Evolutionary conservation across 2,329 filamentous ascomycete genomes (phyloP).

Genomic region (Raffaelea arxii): DNA sequence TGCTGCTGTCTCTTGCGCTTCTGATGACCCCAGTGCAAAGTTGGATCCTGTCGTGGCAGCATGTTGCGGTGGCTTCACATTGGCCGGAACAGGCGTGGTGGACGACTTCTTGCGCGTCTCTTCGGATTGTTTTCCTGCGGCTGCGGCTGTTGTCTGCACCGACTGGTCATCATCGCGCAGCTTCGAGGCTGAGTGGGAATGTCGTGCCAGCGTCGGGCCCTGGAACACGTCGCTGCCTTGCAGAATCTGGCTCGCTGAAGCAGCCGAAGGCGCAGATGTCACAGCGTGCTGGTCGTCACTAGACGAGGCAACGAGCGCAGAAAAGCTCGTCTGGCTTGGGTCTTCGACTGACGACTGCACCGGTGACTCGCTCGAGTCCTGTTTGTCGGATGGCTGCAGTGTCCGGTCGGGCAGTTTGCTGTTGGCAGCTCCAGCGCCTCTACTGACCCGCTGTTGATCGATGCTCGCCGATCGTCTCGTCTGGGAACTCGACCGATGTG

Average conservation of each 20-base stretch:
- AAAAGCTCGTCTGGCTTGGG: constrained; percentile 49
- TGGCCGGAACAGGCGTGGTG: neutral
- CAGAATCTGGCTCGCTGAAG: constrained; percentile 87
- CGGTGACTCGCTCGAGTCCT: constrained; percentile 65
- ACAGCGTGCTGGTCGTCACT: constrained; percentile 69
- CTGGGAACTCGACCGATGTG: constrained; percentile 39
- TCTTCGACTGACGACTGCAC: constrained; percentile 60
- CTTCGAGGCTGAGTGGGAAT: constrained; percentile 31
- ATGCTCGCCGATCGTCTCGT: constrained; percentile 42
- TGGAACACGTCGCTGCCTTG: constrained; percentile 81
- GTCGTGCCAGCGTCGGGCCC: constrained; percentile 55
- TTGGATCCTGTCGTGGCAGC: constrained; percentile 27
- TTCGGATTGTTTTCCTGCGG: neutral
- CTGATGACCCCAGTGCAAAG: too few relatives aligned
- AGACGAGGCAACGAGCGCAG: constrained; percentile 58
- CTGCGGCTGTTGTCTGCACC: neutral
- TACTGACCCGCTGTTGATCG: constrained; percentile 33
- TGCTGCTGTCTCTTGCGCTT: too few relatives aligned
- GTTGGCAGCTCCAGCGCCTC: neutral
- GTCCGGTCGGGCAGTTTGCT: too few relatives aligned
- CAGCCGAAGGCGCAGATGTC: too few relatives aligned
- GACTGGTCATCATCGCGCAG: constrained; percentile 2
- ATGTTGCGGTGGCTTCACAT: constrained; percentile 14
- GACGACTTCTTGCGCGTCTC: neutral
- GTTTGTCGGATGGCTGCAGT: constrained; percentile 33